These are phyloP conservation scores for Hordeum marinum DNA, from an alignment of 176 grass and related monocot species.

Conservation along the genomic window DNA sequence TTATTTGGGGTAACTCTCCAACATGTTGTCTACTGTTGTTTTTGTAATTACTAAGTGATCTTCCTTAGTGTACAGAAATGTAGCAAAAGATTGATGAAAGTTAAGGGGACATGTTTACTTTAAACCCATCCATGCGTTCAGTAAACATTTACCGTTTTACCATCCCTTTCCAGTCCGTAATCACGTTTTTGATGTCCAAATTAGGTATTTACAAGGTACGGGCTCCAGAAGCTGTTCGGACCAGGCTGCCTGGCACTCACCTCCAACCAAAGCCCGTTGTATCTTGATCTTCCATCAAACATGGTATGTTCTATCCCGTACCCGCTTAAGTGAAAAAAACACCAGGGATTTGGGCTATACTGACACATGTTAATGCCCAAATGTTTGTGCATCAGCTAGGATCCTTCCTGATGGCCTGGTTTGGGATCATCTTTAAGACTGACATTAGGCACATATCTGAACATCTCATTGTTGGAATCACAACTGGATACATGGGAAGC, in stretches of 20 bases:
- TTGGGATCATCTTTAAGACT: constrained; percentile 93
- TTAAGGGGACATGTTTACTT: background rate
- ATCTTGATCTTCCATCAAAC: constrained; percentile 93
- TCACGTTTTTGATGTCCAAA: constrained; percentile 18
- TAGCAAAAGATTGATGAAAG: background rate
- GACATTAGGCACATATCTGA: constrained; percentile 71
- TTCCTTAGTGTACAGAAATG: background rate
- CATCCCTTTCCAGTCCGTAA: background rate
- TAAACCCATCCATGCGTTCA: background rate
- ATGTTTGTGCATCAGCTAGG: constrained; percentile 58
- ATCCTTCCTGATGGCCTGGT: constrained; percentile 96
- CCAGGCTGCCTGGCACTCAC: constrained; percentile 61
- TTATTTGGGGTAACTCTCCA: constrained; percentile 70
- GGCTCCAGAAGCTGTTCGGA: constrained; percentile 84
- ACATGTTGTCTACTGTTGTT: background rate
- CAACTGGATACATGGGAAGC: constrained; percentile 83
- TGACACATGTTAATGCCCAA: constrained; percentile 6
- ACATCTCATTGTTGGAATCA: constrained; percentile 70
- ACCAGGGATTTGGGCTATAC: background rate
- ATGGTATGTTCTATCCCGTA: constrained; percentile 47
- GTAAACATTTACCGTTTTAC: background rate
- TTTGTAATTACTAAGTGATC: background rate
- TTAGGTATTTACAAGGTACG: constrained; percentile 89
- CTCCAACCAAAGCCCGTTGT: constrained; percentile 63
- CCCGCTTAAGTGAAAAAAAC: constrained; percentile 13